phyloP scores from a whole-genome alignment of 2,329 filamentous ascomycete species.

The Grosmannia penicillata region DNA sequence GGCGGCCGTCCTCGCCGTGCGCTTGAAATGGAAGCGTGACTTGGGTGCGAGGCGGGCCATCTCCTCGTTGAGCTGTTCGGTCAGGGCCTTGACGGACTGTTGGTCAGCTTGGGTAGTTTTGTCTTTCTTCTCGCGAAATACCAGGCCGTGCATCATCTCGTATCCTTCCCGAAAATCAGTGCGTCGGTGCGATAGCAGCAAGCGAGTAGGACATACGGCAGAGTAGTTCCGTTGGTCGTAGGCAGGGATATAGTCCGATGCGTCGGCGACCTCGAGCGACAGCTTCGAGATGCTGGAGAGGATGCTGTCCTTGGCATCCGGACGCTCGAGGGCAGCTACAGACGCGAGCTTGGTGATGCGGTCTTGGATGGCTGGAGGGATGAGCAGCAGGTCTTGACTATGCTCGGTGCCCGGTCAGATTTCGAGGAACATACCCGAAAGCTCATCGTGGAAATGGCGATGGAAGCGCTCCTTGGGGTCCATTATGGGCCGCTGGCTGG shows the following conservation, averaged over 20 bases:
- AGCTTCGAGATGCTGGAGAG: conserved; percentile 66
- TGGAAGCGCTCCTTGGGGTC: conserved; percentile 69
- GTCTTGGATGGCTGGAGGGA: conserved; percentile 51
- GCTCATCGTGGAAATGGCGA: conserved; percentile 64
- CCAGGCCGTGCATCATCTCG: too few species aligned
- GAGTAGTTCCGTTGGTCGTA: conserved; percentile 83
- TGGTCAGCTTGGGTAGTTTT: too few species aligned
- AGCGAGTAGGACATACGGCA: conserved; percentile 48
- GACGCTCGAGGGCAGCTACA: conserved; percentile 52
- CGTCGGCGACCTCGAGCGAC: conserved; percentile 74
- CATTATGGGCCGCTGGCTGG: conserved; percentile 17
- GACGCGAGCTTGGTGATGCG: conserved; percentile 55
- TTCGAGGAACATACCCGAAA: conserved; percentile 48
- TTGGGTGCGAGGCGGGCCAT: conserved; percentile 55
- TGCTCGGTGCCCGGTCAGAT: too few species aligned
- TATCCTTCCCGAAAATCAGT: too few species aligned
- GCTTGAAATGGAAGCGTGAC: conserved; percentile 70
- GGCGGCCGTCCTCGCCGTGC: conserved; percentile 9
- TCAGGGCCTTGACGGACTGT: conserved; percentile 70
- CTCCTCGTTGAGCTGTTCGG: conserved; percentile 61
- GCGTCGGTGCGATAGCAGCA: too few species aligned
- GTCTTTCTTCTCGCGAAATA: too few species aligned
- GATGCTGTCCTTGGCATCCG: conserved; percentile 68
- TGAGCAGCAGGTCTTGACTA: neutral
- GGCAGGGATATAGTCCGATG: conserved; percentile 64